These are phyloP conservation scores for Xylaria sp. DNA, from an alignment of 2,329 filamentous ascomycete species.

Conservation along the genomic window DNA sequence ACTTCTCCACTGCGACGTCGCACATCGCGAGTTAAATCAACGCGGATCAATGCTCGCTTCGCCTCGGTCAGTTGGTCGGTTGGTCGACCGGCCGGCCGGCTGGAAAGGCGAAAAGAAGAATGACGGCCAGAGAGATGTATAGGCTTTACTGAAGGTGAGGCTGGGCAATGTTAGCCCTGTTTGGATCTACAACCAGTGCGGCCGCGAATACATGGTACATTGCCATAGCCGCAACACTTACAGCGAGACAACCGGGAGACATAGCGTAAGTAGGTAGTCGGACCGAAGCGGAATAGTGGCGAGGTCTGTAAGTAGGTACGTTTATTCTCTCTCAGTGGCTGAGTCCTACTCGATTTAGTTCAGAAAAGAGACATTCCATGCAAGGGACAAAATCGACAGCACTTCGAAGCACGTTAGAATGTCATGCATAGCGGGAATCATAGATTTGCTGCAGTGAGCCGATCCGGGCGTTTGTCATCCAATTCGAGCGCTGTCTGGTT, in stretches of 20 bases:
- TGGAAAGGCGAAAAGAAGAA: slow-evolving; percentile 18
- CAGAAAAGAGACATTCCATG: slow-evolving; percentile 24
- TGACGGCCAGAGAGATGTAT: slow-evolving; percentile 18
- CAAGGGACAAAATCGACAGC: slow-evolving; percentile 26
- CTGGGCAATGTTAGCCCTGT: slow-evolving; percentile 8
- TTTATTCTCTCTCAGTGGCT: slow-evolving; percentile 16
- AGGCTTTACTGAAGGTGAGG: slow-evolving; percentile 13
- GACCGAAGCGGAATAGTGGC: slow-evolving; percentile 28
- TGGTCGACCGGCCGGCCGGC: not conserved
- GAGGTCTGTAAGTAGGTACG: not conserved
- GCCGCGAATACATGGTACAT: slow-evolving; percentile 6
- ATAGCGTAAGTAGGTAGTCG: slow-evolving; percentile 19
- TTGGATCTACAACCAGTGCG: slow-evolving; percentile 15
- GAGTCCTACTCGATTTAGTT: slow-evolving; percentile 29
- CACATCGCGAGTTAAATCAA: slow-evolving; percentile 11
- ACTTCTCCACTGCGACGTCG: slow-evolving; percentile 13
- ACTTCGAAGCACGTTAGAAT: slow-evolving; percentile 13
- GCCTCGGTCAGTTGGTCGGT: slow-evolving; percentile 11
- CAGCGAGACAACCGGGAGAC: slow-evolving; percentile 17
- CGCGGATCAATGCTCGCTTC: slow-evolving; percentile 29
- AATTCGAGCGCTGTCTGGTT: not conserved
- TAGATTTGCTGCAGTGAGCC: slow-evolving; percentile 15
- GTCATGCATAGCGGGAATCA: slow-evolving; percentile 27
- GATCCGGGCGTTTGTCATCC: slow-evolving; percentile 1
- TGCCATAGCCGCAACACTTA: slow-evolving; percentile 19